Evolutionary conservation across 2,329 filamentous ascomycete species (phyloP).

Genomic region (Penicillium brevicompactum): DNA sequence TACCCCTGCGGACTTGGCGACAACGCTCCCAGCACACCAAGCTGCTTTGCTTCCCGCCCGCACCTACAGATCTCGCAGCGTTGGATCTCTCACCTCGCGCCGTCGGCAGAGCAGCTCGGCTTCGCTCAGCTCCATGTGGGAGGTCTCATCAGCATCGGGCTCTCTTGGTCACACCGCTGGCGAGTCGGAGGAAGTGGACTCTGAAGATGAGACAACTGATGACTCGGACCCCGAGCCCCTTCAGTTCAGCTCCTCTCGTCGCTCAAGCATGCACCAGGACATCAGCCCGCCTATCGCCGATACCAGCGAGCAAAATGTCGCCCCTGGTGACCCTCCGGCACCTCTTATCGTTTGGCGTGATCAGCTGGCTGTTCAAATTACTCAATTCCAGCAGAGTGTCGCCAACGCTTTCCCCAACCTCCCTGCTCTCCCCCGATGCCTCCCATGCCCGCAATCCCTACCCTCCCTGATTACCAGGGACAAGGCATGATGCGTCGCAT

Average conservation of each 20-base stretch:
- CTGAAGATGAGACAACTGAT: constrained; percentile 28
- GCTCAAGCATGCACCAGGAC: constrained; percentile 41
- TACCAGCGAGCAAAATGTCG: constrained; percentile 27
- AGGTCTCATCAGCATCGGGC: constrained; percentile 53
- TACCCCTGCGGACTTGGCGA: constrained; percentile 70
- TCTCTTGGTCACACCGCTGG: constrained; percentile 48
- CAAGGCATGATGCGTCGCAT: constrained; percentile 73
- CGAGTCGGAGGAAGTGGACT: constrained; percentile 38
- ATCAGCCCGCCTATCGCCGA: constrained; percentile 24
- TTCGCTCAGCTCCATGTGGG: constrained; percentile 69
- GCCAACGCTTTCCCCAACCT: constrained; percentile 67
- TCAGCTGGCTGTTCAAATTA: constrained; percentile 71
- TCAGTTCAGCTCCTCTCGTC: constrained; percentile 35
- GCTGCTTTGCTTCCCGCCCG: constrained; percentile 64
- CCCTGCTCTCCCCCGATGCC: constrained; percentile 59
- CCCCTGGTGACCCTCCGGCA: constrained; percentile 54
- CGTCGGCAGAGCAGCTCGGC: constrained; percentile 63
- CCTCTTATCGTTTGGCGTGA: constrained; percentile 72
- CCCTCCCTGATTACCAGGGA: constrained; percentile 72
- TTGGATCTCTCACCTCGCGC: constrained; percentile 56
- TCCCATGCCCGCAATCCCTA: constrained; percentile 56
- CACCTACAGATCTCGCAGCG: constrained; percentile 68
- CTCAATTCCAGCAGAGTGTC: constrained; percentile 74
- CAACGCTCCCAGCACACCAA: constrained; percentile 64
- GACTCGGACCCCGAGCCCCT: constrained; percentile 24